Conservation (phyloP, 768 basidiomycete species). For the Calocybe indica region DNA sequence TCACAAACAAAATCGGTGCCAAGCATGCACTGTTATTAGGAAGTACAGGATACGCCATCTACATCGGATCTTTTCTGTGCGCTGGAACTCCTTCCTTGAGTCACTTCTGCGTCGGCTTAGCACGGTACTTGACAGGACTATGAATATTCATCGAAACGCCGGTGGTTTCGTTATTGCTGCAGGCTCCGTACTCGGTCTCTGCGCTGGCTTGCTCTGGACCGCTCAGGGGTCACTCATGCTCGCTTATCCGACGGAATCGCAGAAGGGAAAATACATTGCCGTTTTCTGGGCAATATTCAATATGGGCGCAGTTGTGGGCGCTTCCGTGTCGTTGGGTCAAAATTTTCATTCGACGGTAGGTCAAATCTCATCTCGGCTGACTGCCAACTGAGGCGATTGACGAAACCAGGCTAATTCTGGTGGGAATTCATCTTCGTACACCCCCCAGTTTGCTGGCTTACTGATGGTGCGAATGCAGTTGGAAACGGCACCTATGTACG, state of each 20-base stretch:
- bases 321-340: slow-evolving; percentile 65
- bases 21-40: slow-evolving; percentile 70
- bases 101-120: background rate
- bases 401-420: slow-evolving; percentile 30
- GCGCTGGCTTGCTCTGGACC: slow-evolving; percentile 71
- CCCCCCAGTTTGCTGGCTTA: background rate
- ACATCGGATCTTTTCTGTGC: slow-evolving; percentile 69
- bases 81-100: slow-evolving; percentile 15
- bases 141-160: slow-evolving; percentile 63
- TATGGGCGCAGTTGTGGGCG: slow-evolving; percentile 73
- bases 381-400: slow-evolving; percentile 9
- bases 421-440: slow-evolving; percentile 13
- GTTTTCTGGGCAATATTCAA: slow-evolving; percentile 88
- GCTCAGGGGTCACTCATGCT: slow-evolving; percentile 84
- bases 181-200: slow-evolving; percentile 69
- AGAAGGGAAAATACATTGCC: slow-evolving; percentile 74
- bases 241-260: slow-evolving; percentile 72
- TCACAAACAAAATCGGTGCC: slow-evolving; percentile 80
- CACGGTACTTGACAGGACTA: slow-evolving; percentile 33
- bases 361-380: slow-evolving; percentile 13
- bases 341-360: slow-evolving; percentile 61
- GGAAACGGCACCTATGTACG: slow-evolving; percentile 72
- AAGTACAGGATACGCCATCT: slow-evolving; percentile 69
- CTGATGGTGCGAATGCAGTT: slow-evolving; percentile 29
- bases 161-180: slow-evolving; percentile 62